Evolutionary conservation across 2,329 filamentous ascomycete genomes (phyloP).

Genomic region (Cladorrhinum sp.): DNA sequence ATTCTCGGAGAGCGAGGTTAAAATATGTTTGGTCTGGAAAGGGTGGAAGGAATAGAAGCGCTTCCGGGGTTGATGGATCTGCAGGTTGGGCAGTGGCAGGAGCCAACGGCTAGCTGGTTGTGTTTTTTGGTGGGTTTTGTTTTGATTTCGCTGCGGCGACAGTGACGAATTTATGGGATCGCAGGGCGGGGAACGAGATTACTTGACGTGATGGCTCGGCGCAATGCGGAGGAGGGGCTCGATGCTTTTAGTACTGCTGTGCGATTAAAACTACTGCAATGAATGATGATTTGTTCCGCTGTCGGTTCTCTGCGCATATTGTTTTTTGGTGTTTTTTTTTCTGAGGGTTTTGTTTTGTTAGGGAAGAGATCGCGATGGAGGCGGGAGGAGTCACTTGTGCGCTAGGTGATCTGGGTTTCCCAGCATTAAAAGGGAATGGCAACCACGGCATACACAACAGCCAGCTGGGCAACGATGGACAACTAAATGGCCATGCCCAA

Average conservation of each 20-base stretch:
- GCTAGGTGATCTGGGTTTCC: background rate
- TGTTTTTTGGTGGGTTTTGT: constrained; percentile 11
- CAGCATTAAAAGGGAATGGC: background rate
- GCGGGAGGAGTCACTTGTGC: constrained; percentile 13
- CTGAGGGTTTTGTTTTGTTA: constrained; percentile 14
- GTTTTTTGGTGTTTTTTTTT: constrained; percentile 14
- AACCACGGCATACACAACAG: background rate
- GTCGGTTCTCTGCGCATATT: constrained; percentile 29
- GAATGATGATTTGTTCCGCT: constrained; percentile 21
- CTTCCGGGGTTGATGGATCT: background rate
- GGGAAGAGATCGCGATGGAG: constrained; percentile 23
- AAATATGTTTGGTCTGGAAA: background rate
- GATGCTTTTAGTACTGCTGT: constrained; percentile 6
- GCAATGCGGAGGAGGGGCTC: constrained; percentile 8
- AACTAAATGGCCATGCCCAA: background rate
- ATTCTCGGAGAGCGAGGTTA: background rate
- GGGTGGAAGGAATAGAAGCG: background rate
- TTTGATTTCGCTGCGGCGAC: constrained; percentile 8
- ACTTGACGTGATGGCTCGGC: constrained; percentile 13
- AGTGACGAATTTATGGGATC: constrained; percentile 14
- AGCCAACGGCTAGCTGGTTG: constrained; percentile 3
- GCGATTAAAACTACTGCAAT: constrained; percentile 22
- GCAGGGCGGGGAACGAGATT: constrained; percentile 15
- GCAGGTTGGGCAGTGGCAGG: background rate
- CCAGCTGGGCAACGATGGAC: background rate